Evolutionary conservation across 148 eudicot genomes (phyloP).

Genomic region (Cornus kousa): DNA sequence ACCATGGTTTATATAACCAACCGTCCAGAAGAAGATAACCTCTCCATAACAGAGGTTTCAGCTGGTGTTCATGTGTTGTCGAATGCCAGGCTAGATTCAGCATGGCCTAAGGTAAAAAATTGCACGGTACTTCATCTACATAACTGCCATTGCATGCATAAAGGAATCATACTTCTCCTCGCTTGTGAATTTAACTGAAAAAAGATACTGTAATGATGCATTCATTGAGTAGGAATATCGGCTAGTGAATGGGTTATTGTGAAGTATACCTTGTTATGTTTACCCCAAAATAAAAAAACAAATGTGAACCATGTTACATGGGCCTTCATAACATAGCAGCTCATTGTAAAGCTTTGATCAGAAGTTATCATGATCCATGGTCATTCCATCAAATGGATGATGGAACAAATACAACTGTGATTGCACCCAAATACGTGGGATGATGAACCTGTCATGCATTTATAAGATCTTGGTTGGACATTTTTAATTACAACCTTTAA

Average conservation of each 20-base stretch:
- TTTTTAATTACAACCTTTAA: too few species aligned
- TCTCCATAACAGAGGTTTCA: constrained; percentile 41
- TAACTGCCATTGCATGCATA: neutral
- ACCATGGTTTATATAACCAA: constrained; percentile 75
- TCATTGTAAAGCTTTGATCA: too few species aligned
- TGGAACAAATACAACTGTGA: too few species aligned
- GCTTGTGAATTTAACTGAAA: neutral
- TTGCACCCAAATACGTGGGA: too few species aligned
- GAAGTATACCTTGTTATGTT: neutral
- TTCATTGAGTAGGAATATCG: neutral
- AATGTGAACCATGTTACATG: too few species aligned
- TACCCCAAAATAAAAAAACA: neutral
- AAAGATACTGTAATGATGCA: neutral
- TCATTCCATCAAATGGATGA: too few species aligned
- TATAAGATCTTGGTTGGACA: too few species aligned
- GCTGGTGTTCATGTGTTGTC: constrained; percentile 80
- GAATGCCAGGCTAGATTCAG: constrained; percentile 71
- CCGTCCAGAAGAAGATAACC: constrained; percentile 53
- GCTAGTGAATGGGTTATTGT: neutral
- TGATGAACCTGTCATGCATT: too few species aligned
- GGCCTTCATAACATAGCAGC: too few species aligned
- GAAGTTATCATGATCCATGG: too few species aligned
- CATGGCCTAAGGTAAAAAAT: constrained; percentile 74
- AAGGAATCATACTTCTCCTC: neutral
- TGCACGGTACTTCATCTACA: neutral